Percentiles rank a stretch among this genome's conserved stretches.
Evolutionary conservation across 345 rosid genomes (phyloP).

Genomic region (Crucihimalaya himalaica): DNA sequence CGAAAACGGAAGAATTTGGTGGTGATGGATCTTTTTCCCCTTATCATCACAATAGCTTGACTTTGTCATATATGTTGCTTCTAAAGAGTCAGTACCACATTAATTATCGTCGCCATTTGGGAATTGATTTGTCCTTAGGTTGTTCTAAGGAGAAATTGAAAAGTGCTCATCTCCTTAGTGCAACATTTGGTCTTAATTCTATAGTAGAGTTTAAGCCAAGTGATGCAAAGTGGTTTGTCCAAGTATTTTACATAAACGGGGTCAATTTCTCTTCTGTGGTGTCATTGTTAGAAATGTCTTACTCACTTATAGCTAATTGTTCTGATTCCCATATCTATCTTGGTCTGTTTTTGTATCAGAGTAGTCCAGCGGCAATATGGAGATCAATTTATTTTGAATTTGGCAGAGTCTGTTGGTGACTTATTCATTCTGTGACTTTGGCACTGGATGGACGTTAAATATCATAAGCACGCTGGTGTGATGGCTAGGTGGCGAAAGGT

Average conservation of each 20-base stretch:
- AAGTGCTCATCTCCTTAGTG: not conserved
- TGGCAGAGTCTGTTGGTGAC: too few species aligned
- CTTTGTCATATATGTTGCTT: not conserved
- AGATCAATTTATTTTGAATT: not conserved
- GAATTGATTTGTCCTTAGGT: not conserved
- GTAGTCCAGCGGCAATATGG: not conserved
- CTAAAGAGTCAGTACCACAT: not conserved
- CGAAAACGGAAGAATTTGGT: slow-evolving; percentile 82
- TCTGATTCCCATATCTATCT: not conserved
- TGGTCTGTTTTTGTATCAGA: not conserved
- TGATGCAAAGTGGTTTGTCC: not conserved
- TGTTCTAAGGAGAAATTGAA: not conserved
- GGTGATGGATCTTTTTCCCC: slow-evolving; percentile 80
- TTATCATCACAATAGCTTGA: slow-evolving; percentile 83
- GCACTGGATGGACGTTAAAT: not conserved
- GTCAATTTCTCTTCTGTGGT: not conserved
- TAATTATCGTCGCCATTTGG: not conserved
- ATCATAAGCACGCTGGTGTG: not conserved
- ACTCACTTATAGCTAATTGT: not conserved
- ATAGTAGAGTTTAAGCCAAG: not conserved
- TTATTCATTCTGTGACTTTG: too few species aligned
- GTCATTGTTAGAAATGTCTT: not conserved
- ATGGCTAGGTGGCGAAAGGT: not conserved
- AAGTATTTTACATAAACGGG: not conserved
- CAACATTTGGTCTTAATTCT: not conserved